phyloP scores from a whole-genome alignment of 108 stramenopile genomes.

The Pelagomonas calceolata region DNA sequence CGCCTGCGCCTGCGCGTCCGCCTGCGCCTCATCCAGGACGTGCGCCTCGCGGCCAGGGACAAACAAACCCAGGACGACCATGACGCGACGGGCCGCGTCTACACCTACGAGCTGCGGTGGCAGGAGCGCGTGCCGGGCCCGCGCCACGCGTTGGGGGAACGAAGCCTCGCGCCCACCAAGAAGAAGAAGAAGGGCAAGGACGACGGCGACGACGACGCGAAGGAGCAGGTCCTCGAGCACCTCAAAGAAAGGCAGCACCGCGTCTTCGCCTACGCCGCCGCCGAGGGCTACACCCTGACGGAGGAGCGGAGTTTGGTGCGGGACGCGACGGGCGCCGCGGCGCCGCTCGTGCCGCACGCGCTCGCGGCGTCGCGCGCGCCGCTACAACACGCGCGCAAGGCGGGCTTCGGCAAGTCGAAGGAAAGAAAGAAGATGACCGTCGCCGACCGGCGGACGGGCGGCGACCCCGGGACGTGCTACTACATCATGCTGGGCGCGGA shows the following conservation, averaged over 20 bases:
- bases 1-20: background rate
- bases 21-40: background rate
- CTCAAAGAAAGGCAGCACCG: background rate
- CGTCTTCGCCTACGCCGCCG: background rate
- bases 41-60: background rate
- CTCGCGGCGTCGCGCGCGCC: no score
- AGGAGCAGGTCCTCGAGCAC: background rate
- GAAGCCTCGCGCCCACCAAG: no score
- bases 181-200: no score
- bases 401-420: no score
- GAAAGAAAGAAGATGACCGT: background rate
- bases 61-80: background rate
- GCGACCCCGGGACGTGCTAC: background rate
- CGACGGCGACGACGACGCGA: background rate
- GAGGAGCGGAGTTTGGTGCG: background rate
- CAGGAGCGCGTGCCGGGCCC: no score
- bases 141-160: no score
- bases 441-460: background rate
- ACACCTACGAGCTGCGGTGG: no score
- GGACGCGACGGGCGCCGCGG: background rate
- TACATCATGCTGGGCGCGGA: background rate
- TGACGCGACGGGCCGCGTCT: no score
- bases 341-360: no score
- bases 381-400: no score
- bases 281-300: background rate